phyloP scores from a whole-genome alignment of 352 stramenopile species.

The Thalassiosira sp. region DNA sequence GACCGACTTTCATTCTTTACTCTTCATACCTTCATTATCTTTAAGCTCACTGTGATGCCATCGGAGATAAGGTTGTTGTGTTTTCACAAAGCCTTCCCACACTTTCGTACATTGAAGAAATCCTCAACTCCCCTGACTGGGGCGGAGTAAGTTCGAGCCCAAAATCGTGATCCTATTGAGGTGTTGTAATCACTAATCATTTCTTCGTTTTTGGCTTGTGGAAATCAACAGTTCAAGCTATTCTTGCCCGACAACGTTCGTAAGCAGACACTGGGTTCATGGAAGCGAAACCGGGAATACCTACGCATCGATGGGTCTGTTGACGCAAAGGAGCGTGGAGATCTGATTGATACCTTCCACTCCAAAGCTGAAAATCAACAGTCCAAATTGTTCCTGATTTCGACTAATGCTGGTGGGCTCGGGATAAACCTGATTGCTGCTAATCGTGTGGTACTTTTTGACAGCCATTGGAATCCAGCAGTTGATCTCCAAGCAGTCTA shows the following conservation, averaged over 20 bases:
- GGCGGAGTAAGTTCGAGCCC: too few species aligned
- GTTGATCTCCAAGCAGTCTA: constrained; percentile 81
- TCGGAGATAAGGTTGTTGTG: constrained; percentile 80
- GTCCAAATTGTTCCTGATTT: constrained; percentile 78
- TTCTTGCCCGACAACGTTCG: constrained; percentile 33
- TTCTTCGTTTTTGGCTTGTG: too few species aligned
- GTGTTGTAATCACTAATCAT: too few species aligned
- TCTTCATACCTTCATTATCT: not conserved
- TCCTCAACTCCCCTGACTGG: constrained; percentile 69
- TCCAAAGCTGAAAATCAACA: constrained; percentile 14
- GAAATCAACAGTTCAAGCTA: too few species aligned
- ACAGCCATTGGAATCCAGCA: constrained; percentile 82
- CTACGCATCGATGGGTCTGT: constrained; percentile 79
- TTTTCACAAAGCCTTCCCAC: constrained; percentile 81
- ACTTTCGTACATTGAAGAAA: constrained; percentile 72
- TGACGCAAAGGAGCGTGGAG: constrained; percentile 58
- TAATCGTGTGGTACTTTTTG: constrained; percentile 72
- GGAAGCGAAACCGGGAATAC: constrained; percentile 67
- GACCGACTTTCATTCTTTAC: too few species aligned
- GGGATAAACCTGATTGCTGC: constrained; percentile 62
- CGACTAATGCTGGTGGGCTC: constrained; percentile 39
- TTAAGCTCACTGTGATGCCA: constrained; percentile 46
- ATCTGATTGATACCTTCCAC: constrained; percentile 68
- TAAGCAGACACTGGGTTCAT: constrained; percentile 56
- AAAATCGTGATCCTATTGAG: too few species aligned